These are phyloP conservation scores for Plasmodium gallinaceum DNA, from an alignment of 169 alveolate genomes.

Conservation along the genomic window DNA sequence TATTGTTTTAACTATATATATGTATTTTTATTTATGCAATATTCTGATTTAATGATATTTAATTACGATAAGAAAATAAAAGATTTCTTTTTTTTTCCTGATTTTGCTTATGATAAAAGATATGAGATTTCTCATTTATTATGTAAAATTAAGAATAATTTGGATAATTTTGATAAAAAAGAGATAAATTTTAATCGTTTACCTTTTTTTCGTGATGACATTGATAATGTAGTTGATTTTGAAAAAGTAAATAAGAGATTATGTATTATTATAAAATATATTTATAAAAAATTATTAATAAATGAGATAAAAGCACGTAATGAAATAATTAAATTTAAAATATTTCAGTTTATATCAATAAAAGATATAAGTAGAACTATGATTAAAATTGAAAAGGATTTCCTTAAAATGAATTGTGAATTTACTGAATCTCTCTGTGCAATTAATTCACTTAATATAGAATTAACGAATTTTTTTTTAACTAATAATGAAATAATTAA, in stretches of 20 bases:
- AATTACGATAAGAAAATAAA: slow-evolving; percentile 33
- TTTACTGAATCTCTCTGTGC: slow-evolving; percentile 1
- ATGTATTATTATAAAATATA: slow-evolving; percentile 26
- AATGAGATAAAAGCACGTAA: slow-evolving; percentile 12
- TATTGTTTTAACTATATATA: slow-evolving; percentile 47
- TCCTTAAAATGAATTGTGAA: slow-evolving; percentile 17
- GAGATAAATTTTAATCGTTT: neutral
- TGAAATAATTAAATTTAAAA: slow-evolving; percentile 54
- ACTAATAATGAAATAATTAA: slow-evolving; percentile 30
- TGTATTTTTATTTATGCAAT: slow-evolving; percentile 53
- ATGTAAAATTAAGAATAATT: neutral
- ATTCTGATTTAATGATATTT: slow-evolving; percentile 36
- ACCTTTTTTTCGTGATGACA: too few relatives aligned
- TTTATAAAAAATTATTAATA: slow-evolving; percentile 34
- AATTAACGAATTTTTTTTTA: slow-evolving; percentile 12
- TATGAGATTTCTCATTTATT: neutral
- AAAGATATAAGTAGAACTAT: slow-evolving; percentile 47
- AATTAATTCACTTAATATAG: slow-evolving; percentile 17
- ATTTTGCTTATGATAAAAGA: neutral
- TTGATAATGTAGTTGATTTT: slow-evolving; percentile 11
- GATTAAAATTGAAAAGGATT: slow-evolving; percentile 23
- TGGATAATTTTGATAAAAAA: neutral
- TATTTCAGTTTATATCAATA: slow-evolving; percentile 32
- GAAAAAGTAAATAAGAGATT: slow-evolving; percentile 37
- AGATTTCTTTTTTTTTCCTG: slow-evolving; percentile 6